These are phyloP conservation scores for Ulmus americana DNA, from an alignment of 331 rosid genomes.

Conservation along the genomic window DNA sequence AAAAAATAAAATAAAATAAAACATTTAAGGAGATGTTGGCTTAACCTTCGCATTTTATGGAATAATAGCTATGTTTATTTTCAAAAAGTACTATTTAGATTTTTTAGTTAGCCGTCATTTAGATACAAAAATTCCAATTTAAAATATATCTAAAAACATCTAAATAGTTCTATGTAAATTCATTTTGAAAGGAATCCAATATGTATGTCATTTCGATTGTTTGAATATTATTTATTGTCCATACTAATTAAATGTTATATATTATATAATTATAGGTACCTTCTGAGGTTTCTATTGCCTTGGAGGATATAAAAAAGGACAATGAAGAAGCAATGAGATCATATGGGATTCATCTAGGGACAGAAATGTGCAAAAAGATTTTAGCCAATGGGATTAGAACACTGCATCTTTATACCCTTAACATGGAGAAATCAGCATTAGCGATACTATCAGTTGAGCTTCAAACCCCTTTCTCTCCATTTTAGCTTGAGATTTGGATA, in stretches of 20 bases:
- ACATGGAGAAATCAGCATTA: conserved; percentile 95
- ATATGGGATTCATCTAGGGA: conserved; percentile 90
- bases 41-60: no score
- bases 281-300: conserved; percentile 65
- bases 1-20: no score
- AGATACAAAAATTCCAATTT: no score
- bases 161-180: no score
- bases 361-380: conserved; percentile 96
- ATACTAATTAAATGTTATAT: conserved; percentile 1
- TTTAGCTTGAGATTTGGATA: conserved; percentile 12
- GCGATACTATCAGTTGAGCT: conserved; percentile 67
- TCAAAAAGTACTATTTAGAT: no score
- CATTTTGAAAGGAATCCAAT: no score
- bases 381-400: conserved; percentile 86
- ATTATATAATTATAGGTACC: conserved; percentile 53
- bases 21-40: no score
- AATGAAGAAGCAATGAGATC: conserved; percentile 96
- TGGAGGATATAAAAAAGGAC: conserved; percentile 93
- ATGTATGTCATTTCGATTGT: no score
- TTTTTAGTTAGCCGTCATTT: no score
- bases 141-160: no score
- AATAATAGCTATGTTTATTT: no score
- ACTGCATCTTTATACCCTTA: conserved; percentile 86
- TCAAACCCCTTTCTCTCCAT: conserved; percentile 8
- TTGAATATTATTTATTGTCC: not conserved